A percentile compares a stretch with the other conserved stretches of the same genome.
Evolutionary conservation across 768 basidiomycete species (phyloP).

Genomic region (Lentinula sp.): DNA sequence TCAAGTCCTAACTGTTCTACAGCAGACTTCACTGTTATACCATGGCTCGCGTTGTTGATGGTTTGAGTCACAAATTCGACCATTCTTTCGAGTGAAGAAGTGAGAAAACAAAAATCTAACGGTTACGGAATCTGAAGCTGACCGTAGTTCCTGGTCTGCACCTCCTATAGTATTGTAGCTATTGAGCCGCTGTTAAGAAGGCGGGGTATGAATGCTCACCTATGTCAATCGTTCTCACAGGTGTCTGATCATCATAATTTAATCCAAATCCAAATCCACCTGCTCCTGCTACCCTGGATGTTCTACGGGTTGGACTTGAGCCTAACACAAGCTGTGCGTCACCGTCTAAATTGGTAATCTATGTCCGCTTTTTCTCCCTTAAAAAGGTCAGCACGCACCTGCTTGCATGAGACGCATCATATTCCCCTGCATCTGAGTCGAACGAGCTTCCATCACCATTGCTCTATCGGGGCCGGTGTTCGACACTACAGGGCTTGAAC

Average conservation of each 20-base stretch:
- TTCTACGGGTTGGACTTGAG: constrained; percentile 2
- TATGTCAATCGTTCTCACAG: constrained; percentile 43
- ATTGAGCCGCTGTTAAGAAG: neutral
- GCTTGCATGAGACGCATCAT: neutral
- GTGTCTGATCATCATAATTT: constrained; percentile 44
- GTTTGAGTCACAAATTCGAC: constrained; percentile 57
- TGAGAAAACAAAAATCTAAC: neutral
- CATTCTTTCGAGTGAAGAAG: constrained; percentile 30
- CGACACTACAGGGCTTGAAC: neutral
- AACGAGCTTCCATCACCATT: neutral
- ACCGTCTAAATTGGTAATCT: neutral
- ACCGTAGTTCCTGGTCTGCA: constrained; percentile 50
- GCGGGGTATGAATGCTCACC: constrained; percentile 14
- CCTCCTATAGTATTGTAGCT: constrained; percentile 25
- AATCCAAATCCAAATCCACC: constrained; percentile 38
- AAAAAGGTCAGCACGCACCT: neutral
- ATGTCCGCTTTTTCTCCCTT: neutral
- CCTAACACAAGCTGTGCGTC: constrained; percentile 18
- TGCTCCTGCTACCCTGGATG: neutral
- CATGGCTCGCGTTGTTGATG: constrained; percentile 52
- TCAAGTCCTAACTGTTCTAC: constrained; percentile 46
- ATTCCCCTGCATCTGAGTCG: neutral
- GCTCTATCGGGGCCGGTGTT: neutral
- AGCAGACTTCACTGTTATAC: constrained; percentile 44
- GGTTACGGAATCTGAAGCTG: too few relatives aligned